Conservation (phyloP, 805 yeast genomes). For the Metschnikowia shivogae region DNA sequence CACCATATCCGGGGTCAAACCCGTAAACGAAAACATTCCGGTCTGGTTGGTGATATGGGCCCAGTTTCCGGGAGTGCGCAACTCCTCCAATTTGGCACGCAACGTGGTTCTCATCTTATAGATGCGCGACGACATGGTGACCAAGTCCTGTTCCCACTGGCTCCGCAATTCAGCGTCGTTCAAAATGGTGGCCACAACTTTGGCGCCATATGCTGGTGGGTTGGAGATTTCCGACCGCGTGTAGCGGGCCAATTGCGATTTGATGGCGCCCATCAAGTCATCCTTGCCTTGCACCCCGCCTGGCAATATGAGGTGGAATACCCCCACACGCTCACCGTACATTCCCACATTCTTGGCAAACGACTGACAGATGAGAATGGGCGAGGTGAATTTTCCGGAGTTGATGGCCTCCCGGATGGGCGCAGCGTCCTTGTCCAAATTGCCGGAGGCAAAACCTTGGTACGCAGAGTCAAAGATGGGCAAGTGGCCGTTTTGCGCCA, state of each 20-base stretch:
- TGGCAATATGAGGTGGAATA: constrained; percentile 70
- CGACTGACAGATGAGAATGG: constrained; percentile 82
- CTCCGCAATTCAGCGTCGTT: constrained; percentile 58
- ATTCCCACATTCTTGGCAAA: constrained; percentile 96
- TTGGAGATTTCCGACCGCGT: constrained; percentile 85
- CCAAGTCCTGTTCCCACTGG: constrained; percentile 83
- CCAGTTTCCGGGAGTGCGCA: constrained; percentile 87
- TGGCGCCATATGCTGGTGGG: constrained; percentile 95
- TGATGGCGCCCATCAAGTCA: constrained; percentile 29
- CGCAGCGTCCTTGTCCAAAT: constrained; percentile 76
- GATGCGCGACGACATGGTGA: constrained; percentile 85
- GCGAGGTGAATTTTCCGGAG: constrained; percentile 32
- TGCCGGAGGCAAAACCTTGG: constrained; percentile 95
- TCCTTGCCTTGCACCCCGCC: constrained; percentile 8
- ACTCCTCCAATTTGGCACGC: constrained; percentile 52
- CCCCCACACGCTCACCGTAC: constrained; percentile 97
- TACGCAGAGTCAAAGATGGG: constrained; percentile 92
- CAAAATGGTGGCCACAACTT: constrained; percentile 75
- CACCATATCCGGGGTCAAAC: constrained; percentile 73
- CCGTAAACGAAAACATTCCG: constrained; percentile 97
- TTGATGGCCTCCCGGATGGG: constrained; percentile 67
- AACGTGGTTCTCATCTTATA: constrained; percentile 69
- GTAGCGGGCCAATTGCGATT: constrained; percentile 70
- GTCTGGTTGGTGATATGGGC: constrained; percentile 84
- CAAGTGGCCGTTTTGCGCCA: constrained; percentile 61